A percentile compares a stretch with the other conserved stretches of the same genome.
These are phyloP conservation scores for Botrytis byssoidea DNA, from an alignment of 2,329 filamentous ascomycete species.

Conservation along the genomic window DNA sequence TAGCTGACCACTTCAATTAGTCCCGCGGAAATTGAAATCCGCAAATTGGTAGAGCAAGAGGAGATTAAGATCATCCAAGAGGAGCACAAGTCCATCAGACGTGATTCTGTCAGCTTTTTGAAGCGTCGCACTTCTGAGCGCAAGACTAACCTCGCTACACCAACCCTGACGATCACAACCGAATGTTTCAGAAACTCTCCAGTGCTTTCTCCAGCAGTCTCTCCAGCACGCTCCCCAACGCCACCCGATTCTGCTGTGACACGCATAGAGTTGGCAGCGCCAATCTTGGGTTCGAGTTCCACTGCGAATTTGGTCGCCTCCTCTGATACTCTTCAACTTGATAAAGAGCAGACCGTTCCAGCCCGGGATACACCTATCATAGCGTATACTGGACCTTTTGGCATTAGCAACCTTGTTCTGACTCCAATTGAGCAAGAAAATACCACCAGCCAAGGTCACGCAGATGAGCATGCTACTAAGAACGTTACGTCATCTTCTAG, in stretches of 20 bases:
- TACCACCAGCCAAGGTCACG: too few relatives aligned
- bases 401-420: neutral
- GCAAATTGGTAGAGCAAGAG: conserved; percentile 16
- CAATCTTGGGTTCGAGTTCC: neutral
- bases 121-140: conserved; percentile 14
- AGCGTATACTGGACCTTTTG: neutral
- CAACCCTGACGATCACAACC: neutral
- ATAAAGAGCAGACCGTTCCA: neutral
- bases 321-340: neutral
- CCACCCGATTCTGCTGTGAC: neutral
- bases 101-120: conserved; percentile 1
- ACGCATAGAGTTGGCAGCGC: neutral
- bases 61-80: conserved; percentile 10
- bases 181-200: neutral
- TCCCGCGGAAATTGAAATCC: neutral
- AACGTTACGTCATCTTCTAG: neutral
- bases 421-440: neutral
- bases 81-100: conserved; percentile 11
- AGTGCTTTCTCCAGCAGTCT: neutral
- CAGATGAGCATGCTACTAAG: neutral
- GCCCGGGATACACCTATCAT: neutral
- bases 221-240: neutral
- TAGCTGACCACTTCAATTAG: neutral
- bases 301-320: neutral
- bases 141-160: neutral